Percentiles rank a stretch among this genome's conserved stretches.
These are phyloP conservation scores for Porphyrellus sp. DNA, from an alignment of 1,284 basidiomycete genomes.

Conservation along the genomic window DNA sequence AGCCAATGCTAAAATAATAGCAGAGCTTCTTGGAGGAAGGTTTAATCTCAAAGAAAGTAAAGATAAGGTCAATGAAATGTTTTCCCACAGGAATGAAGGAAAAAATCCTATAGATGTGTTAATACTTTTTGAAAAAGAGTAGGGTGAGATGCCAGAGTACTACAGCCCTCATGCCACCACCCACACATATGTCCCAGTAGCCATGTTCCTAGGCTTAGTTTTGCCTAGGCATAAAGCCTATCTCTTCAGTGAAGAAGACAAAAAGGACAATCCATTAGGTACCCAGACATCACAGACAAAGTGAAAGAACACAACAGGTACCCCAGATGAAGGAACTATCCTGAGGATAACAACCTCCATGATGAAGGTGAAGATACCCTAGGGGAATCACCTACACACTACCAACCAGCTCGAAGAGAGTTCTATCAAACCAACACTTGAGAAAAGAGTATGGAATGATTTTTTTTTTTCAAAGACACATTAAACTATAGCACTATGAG, in stretches of 20 bases:
- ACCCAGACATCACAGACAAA: too few species aligned
- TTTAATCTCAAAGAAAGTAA: neutral
- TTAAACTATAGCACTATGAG: neutral
- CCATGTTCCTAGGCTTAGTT: neutral
- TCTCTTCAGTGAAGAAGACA: neutral
- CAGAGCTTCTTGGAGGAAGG: neutral
- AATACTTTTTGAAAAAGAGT: neutral
- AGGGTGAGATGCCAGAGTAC: neutral
- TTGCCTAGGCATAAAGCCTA: neutral
- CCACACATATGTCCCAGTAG: neutral
- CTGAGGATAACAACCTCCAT: neutral
- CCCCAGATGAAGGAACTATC: neutral
- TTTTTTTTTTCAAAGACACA: neutral
- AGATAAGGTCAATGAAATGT: neutral
- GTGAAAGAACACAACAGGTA: neutral
- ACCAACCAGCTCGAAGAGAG: neutral
- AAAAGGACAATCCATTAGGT: too few species aligned
- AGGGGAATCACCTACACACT: neutral
- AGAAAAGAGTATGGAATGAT: neutral
- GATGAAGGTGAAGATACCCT: neutral
- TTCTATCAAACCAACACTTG: neutral
- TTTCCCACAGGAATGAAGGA: neutral
- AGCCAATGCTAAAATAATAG: neutral
- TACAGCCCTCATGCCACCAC: neutral
- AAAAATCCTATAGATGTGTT: neutral